Evolutionary conservation across 2,329 filamentous ascomycete genomes (phyloP), one percentile per base, ranked within the genome.

Genomic region (Phialemonium atrogriseum): DNA sequence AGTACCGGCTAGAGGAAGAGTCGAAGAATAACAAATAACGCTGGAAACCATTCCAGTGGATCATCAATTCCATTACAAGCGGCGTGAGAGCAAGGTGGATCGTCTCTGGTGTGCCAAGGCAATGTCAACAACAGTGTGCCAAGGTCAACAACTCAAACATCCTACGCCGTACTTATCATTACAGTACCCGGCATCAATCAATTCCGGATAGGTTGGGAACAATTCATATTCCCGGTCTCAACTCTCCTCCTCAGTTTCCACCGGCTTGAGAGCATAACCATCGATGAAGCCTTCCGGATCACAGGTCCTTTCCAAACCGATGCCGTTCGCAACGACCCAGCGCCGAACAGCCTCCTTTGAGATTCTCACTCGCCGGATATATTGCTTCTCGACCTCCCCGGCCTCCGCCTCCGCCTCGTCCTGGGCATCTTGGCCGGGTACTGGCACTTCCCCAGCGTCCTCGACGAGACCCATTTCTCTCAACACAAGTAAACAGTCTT

Each of bases 401-500:
- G 35, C 33, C 33, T 38, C 34, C 18, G 30, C 39, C 20, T 30
- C 30, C 27, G 37, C 39, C 36, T 34, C 26, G 10, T 35, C 31
- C 16, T 39, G 3, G 33, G 21, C 11, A 32, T 32, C 30, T 42
- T 43, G 10, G 50, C 51, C 41, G 59, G 64, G 10, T 58, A 57
- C 4, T n/a, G 58, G 59, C 2, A 62, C 62, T 54, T 59, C 53
- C 50, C 62, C 70, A 43, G 64, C 71, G 48, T 80, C 65, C 55
- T 77, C 56, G 28, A 81, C 64, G 21, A 91, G 62, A 7, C 72
- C 78, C 85, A 95, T 94, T 36, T 85, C 79, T 38, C 82, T 76
- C 33, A 95, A 61, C 15, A 86, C 78, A 1, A 66, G 66, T 25
- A 94, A 70, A 36, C 89, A 85, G 57, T 96, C 89, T 25, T 95